Evolutionary conservation across 179 eudicot genomes (phyloP).

Genomic region (Silene coronaria): DNA sequence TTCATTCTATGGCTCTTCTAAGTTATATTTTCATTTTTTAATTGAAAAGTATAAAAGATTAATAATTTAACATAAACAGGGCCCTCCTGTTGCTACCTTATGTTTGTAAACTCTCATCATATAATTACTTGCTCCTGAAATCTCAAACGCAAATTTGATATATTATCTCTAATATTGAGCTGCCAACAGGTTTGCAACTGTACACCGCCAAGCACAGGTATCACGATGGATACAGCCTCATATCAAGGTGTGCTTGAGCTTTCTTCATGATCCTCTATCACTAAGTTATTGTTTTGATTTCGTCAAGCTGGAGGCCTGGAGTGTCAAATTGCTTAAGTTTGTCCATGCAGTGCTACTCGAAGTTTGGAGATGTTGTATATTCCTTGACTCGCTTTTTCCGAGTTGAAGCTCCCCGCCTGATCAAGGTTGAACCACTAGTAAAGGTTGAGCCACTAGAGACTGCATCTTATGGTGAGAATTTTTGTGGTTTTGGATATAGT

Average conservation of each 20-base stretch:
- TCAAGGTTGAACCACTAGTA: constrained; percentile 40
- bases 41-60: constrained; percentile 1
- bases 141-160: neutral
- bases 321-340: constrained; percentile 10
- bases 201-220: constrained; percentile 78
- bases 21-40: neutral
- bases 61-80: neutral
- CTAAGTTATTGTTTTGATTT: neutral
- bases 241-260: constrained; percentile 54
- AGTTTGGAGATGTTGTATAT: constrained; percentile 86
- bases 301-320: constrained; percentile 11
- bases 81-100: neutral
- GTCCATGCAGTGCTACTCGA: constrained; percentile 67
- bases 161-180: constrained; percentile 12
- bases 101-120: neutral
- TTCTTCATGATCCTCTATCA: neutral
- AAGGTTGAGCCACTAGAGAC: constrained; percentile 11
- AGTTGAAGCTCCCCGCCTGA: constrained; percentile 47
- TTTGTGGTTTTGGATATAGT: neutral
- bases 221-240: constrained; percentile 96
- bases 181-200: constrained; percentile 54
- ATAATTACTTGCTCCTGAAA: neutral
- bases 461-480: neutral
- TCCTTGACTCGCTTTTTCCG: constrained; percentile 89
- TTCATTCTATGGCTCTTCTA: neutral